Base-by-base conservation (phyloP, 192 early-diverging fungal species). In the Geranomyces variabilis region DNA sequence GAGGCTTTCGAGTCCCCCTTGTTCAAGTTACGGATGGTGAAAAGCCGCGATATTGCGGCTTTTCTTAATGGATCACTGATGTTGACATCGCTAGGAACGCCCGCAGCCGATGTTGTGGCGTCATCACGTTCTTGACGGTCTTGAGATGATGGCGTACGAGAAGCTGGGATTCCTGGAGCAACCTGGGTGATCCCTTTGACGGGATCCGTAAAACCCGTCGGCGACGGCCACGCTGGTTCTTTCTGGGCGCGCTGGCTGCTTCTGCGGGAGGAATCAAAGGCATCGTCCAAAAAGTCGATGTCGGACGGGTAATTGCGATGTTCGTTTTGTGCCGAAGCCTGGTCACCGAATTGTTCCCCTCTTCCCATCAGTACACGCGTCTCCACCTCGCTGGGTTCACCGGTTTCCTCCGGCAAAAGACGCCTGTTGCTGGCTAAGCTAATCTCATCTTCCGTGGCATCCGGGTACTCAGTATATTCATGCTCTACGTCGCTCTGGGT, bases 281-380 rank as follows among this genome's bases (percentile, higher is more conserved):
- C 58, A 44, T 75, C 73, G 14, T 75, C 73, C 59, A 75, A 53
- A 63, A 75, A 75, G 55, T 75, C 73, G 29, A 75, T 75, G 66
- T 75, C 59, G 7, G 73, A 75, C 19, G 73, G 73, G 48, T 75
- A 75, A 55, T 34, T 67, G 29, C 43, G 57, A 58, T 41, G 3
- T 41, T 41, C 36, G 36, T 3, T 41, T 41, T 3, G 36, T 7
- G 36, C 36, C 29, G 19, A 10, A 3, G 36, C 36, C 3, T 41
- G 36, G 36, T 41, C 36, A 7, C 3, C 36, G 10, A 41, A 3
- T 3, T 3, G 5, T 3, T 41, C 36, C 36, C 10, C 36, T 41
- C 10, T 3, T 41, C 36, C 5, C 10, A 41, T 41, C 36, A 41
- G 36, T 10, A 3, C 36, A 10, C 10, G 36, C 36, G 36, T 41